These are phyloP conservation scores for Ophiostoma australiae DNA, from an alignment of 2,329 filamentous ascomycete species.

Conservation along the genomic window DNA sequence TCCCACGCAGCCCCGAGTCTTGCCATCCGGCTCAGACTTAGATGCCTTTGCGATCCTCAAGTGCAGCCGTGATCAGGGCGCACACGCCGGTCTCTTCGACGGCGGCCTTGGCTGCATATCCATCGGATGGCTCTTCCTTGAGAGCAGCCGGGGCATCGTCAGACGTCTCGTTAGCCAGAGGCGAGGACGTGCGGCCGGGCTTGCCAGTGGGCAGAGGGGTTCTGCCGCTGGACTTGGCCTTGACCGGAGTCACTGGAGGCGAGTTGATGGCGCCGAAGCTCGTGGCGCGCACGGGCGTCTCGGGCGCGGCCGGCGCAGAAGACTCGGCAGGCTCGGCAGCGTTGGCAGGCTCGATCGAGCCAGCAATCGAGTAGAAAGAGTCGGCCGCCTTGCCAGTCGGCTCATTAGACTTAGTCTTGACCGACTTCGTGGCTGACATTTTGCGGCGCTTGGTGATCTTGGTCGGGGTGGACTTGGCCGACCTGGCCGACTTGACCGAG, in stretches of 20 bases:
- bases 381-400: neutral
- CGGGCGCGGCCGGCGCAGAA: neutral
- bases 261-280: neutral
- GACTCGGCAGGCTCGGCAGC: neutral
- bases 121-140: neutral
- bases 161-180: neutral
- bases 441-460: slow-evolving; percentile 14
- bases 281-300: neutral
- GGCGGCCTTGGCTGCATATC: neutral
- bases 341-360: neutral
- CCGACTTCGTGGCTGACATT: neutral
- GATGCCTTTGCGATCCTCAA: neutral
- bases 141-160: neutral
- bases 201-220: neutral
- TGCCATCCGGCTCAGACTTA: neutral
- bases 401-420: neutral
- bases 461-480: neutral
- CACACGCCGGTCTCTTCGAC: neutral
- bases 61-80: neutral
- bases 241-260: neutral
- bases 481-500: neutral
- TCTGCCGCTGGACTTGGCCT: neutral
- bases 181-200: neutral
- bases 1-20: neutral
- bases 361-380: neutral